Conservation (phyloP, 2,329 filamentous ascomycete genomes). For the Emmonsiellopsis sp. region DNA sequence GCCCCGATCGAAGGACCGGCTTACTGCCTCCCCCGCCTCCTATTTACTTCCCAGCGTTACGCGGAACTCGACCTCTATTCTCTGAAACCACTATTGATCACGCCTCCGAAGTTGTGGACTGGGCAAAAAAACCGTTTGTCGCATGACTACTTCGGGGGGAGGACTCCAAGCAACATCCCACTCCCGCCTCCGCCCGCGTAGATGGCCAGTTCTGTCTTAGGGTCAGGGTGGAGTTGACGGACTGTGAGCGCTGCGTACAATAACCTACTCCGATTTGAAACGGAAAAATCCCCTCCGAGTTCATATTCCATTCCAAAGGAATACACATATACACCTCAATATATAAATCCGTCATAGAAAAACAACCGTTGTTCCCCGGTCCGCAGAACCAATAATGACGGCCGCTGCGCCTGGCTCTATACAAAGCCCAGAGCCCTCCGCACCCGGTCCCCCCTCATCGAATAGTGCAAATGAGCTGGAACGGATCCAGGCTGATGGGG, state of each 20-base stretch:
- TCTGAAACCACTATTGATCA: too few relatives aligned
- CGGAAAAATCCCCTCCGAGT: neutral
- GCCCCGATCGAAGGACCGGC: too few relatives aligned
- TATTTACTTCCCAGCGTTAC: too few relatives aligned
- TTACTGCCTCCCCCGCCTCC: too few relatives aligned
- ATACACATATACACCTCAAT: neutral
- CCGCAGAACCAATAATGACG: neutral
- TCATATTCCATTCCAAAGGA: neutral
- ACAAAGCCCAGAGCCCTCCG: neutral
- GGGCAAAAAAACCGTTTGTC: neutral
- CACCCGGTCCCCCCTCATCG: neutral
- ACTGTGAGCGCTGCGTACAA: neutral
- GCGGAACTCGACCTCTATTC: too few relatives aligned
- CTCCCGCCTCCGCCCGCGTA: neutral
- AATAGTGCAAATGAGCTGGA: too few relatives aligned
- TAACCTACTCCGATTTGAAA: neutral
- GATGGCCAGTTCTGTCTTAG: neutral
- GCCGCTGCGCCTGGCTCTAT: neutral
- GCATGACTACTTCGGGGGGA: neutral
- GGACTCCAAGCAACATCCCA: neutral
- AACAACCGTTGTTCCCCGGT: too few relatives aligned
- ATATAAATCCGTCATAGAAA: too few relatives aligned
- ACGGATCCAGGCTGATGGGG: neutral
- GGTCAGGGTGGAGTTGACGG: constrained; percentile 1
- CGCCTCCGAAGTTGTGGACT: neutral